Conservation (phyloP, 768 basidiomycete genomes). For the Auriscalpium orientale region DNA sequence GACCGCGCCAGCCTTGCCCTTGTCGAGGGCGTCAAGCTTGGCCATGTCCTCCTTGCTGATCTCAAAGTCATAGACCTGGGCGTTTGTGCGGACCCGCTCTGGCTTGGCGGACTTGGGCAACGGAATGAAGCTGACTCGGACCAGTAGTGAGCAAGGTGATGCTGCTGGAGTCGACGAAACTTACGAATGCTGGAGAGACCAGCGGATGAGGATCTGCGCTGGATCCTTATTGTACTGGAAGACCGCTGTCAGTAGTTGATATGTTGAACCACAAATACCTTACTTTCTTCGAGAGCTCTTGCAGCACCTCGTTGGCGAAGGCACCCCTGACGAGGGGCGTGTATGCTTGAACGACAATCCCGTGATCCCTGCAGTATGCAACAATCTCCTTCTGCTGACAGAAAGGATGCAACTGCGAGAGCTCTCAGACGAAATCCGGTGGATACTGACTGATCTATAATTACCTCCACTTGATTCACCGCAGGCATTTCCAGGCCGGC, state of each 20-base stretch:
- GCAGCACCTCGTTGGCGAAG: constrained; percentile 43
- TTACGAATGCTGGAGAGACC: constrained; percentile 83
- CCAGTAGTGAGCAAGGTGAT: neutral
- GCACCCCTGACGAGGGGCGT: constrained; percentile 57
- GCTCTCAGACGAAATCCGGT: neutral
- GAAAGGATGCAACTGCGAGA: constrained; percentile 65
- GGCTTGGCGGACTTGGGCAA: constrained; percentile 77
- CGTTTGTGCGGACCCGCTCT: constrained; percentile 64
- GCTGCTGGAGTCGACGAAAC: constrained; percentile 17
- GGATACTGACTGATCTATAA: neutral
- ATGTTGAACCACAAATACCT: constrained; percentile 1
- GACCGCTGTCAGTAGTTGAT: neutral
- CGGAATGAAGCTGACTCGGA: constrained; percentile 54
- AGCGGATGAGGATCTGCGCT: constrained; percentile 80
- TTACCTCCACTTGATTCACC: constrained; percentile 79
- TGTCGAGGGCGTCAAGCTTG: constrained; percentile 60
- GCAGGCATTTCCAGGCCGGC: constrained; percentile 58
- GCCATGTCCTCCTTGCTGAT: constrained; percentile 58
- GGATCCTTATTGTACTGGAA: constrained; percentile 49
- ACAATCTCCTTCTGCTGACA: constrained; percentile 39
- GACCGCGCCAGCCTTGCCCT: constrained; percentile 62
- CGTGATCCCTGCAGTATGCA: constrained; percentile 37
- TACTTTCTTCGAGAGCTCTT: constrained; percentile 54
- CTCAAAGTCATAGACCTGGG: constrained; percentile 69
- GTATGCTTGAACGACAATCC: constrained; percentile 70